phyloP scores from a whole-genome alignment of 2,329 filamentous ascomycete genomes.

The Curvularia lunata region DNA sequence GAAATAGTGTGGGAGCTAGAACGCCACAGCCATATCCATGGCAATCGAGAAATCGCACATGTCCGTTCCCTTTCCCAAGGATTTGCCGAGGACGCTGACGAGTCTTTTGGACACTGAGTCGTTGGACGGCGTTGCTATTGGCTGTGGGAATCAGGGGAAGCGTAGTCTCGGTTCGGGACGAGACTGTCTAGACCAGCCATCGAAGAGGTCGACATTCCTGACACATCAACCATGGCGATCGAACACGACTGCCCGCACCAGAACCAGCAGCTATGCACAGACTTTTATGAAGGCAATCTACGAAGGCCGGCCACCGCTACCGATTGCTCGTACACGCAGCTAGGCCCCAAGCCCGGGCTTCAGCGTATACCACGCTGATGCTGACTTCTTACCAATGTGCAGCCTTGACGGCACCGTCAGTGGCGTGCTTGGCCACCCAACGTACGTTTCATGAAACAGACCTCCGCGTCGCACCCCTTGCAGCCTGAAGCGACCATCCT shows the following conservation, averaged over 20 bases:
- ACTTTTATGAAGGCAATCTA: not conserved
- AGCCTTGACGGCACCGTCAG: not conserved
- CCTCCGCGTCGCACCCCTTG: conserved; percentile 25
- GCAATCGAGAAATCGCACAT: conserved; percentile 10
- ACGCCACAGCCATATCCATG: conserved; percentile 10
- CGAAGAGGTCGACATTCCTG: conserved; percentile 24
- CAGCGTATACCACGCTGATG: conserved; percentile 1
- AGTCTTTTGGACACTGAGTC: conserved; percentile 21
- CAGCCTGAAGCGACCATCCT: conserved; percentile 25
- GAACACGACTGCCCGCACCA: conserved; percentile 13
- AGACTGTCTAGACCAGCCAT: conserved; percentile 26
- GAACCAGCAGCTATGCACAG: conserved; percentile 1
- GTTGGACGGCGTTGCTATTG: conserved; percentile 19
- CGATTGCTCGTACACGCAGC: not conserved
- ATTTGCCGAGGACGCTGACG: conserved; percentile 21
- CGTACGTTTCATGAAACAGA: conserved; percentile 37
- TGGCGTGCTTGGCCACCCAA: conserved; percentile 24
- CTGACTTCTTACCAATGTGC: conserved; percentile 10
- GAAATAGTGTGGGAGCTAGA: conserved; percentile 2
- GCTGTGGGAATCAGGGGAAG: conserved; percentile 19
- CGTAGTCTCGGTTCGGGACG: conserved; percentile 35
- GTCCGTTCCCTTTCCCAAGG: conserved; percentile 12
- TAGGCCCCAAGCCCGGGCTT: not conserved
- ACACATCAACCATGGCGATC: conserved; percentile 22
- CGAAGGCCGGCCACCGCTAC: not conserved